Conservation (phyloP, 495 filamentous ascomycete species). For the Haplographium delicatum region DNA sequence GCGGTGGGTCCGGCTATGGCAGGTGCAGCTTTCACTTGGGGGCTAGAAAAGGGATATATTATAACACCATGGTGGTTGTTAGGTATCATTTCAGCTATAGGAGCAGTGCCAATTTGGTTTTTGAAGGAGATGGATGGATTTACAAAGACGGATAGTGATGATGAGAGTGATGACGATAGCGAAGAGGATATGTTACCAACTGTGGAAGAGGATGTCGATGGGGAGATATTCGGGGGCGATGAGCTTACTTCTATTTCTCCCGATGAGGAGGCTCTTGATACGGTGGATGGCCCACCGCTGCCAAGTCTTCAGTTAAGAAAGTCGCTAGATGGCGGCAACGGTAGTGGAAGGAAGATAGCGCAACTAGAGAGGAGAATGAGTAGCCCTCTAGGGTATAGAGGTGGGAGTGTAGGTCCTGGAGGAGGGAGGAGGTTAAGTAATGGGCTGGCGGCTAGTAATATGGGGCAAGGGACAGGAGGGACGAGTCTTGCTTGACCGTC, state of each 20-base stretch:
- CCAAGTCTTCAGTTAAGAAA: background rate
- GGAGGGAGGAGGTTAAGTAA: conserved; percentile 26
- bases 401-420: conserved; percentile 22
- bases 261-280: conserved; percentile 24
- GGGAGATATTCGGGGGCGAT: conserved; percentile 22
- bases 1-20: conserved; percentile 68
- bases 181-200: conserved; percentile 17
- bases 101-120: conserved; percentile 62
- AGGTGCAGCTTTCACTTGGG: conserved; percentile 62
- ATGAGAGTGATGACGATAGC: conserved; percentile 35
- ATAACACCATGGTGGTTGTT: conserved; percentile 79
- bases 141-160: conserved; percentile 27
- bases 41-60: conserved; percentile 64
- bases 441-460: conserved; percentile 23
- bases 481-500: conserved; percentile 21
- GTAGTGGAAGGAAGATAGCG: background rate
- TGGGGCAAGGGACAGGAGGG: conserved; percentile 25
- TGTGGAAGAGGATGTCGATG: conserved; percentile 29
- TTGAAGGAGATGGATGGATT: conserved; percentile 75
- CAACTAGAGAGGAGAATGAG: conserved; percentile 20
- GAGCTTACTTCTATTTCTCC: conserved; percentile 15
- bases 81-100: conserved; percentile 49
- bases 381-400: conserved; percentile 20
- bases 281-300: conserved; percentile 15
- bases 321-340: conserved; percentile 1